These are phyloP conservation scores for Eucalyptus viminalis DNA, from an alignment of 345 rosid genomes.

Conservation along the genomic window DNA sequence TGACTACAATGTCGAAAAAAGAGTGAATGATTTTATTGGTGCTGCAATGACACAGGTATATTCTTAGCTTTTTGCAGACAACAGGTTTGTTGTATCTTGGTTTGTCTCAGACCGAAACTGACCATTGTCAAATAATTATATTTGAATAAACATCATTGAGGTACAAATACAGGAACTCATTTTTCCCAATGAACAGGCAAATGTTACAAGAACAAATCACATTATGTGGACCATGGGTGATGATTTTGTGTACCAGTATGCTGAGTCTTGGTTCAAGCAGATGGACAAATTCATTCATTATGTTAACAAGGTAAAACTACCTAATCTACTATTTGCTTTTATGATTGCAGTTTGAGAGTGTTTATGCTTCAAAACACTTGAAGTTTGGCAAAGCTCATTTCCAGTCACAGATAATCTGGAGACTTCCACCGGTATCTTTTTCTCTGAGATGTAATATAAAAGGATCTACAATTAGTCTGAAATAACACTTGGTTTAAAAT, in stretches of 20 bases:
- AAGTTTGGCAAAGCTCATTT: neutral
- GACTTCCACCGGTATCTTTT: neutral
- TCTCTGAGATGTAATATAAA: too few relatives aligned
- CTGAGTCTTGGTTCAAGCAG: constrained; percentile 90
- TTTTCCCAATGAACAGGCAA: constrained; percentile 30
- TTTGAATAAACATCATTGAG: neutral
- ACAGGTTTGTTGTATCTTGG: neutral
- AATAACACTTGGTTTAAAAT: neutral
- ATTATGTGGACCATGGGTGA: constrained; percentile 99
- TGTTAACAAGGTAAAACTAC: constrained; percentile 61
- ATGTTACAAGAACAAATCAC: constrained; percentile 67
- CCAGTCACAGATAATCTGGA: neutral
- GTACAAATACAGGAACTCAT: neutral
- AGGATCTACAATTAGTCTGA: neutral
- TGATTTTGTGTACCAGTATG: constrained; percentile 85
- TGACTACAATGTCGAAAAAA: constrained; percentile 51
- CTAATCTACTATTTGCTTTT: neutral
- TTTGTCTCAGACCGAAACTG: neutral
- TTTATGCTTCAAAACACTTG: neutral
- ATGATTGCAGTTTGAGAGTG: neutral
- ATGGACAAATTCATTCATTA: constrained; percentile 87
- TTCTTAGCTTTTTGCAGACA: neutral
- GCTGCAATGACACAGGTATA: constrained; percentile 64
- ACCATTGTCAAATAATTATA: neutral
- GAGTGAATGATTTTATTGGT: constrained; percentile 43